Conservation (phyloP, 2,329 filamentous ascomycete species). For the Pyrenophora seminiperda region DNA sequence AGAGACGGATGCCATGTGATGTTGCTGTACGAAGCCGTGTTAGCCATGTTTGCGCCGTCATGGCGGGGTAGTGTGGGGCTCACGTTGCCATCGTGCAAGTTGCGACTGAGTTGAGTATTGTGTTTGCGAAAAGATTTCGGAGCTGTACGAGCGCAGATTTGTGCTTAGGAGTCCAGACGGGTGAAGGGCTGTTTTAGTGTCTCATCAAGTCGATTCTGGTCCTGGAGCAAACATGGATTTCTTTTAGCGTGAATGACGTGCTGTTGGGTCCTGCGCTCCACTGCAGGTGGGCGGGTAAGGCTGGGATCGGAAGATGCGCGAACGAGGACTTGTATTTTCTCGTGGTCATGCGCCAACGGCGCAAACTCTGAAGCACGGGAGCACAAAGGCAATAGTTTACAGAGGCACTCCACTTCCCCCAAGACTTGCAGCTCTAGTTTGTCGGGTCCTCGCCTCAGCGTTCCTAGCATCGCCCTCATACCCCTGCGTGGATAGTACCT, state of each 20-base stretch:
- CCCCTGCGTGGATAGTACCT: slow-evolving; percentile 18
- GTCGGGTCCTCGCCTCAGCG: slow-evolving; percentile 18
- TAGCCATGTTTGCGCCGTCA: slow-evolving; percentile 13
- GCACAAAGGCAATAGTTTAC: neutral
- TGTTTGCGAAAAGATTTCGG: neutral
- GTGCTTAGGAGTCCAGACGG: slow-evolving; percentile 11
- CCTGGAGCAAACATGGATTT: slow-evolving; percentile 23
- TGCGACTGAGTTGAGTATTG: neutral
- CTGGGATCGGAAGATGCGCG: slow-evolving; percentile 6
- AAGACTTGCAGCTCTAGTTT: slow-evolving; percentile 37
- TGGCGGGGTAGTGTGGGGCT: slow-evolving; percentile 37
- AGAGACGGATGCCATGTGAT: slow-evolving; percentile 89
- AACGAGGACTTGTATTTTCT: neutral
- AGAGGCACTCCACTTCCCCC: slow-evolving; percentile 20
- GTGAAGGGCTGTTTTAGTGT: slow-evolving; percentile 17
- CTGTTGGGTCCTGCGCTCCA: slow-evolving; percentile 19
- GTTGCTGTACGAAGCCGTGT: slow-evolving; percentile 63
- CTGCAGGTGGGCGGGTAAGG: slow-evolving; percentile 20
- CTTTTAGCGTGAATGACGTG: slow-evolving; percentile 39
- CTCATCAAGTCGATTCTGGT: slow-evolving; percentile 8
- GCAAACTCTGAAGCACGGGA: neutral
- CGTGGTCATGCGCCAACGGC: neutral
- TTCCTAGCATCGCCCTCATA: slow-evolving; percentile 15
- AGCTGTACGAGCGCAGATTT: neutral
- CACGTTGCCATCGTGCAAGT: slow-evolving; percentile 43